Evolutionary conservation across 371 early-diverging fungal genomes (phyloP).

Genomic region (Chytridium lagenaria): DNA sequence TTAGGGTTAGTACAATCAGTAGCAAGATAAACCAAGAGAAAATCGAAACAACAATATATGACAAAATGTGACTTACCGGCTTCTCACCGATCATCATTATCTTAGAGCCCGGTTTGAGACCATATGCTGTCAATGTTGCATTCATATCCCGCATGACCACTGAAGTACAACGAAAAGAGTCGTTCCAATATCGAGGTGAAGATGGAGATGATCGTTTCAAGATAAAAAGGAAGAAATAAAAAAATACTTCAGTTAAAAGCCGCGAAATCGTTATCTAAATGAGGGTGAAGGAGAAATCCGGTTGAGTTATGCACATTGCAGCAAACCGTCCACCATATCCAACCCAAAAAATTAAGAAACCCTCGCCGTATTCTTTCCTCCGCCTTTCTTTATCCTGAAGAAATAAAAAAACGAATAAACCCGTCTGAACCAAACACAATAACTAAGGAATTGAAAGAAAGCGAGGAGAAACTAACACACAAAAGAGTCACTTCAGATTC

Average conservation of each 20-base stretch:
- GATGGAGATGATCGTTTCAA: neutral
- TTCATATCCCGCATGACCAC: slow-evolving; percentile 45
- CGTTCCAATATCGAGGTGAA: neutral
- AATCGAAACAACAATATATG: neutral
- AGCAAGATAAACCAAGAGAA: too few relatives aligned
- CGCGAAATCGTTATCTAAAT: too few relatives aligned
- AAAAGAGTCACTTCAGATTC: too few relatives aligned
- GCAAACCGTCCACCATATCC: too few relatives aligned
- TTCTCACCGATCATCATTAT: slow-evolving; percentile 51
- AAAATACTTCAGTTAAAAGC: neutral
- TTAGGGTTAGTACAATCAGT: too few relatives aligned
- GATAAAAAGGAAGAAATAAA: neutral
- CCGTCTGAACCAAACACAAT: too few relatives aligned
- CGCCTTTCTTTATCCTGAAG: too few relatives aligned
- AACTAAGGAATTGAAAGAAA: neutral
- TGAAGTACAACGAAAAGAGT: slow-evolving; percentile 17
- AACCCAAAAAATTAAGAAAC: too few relatives aligned
- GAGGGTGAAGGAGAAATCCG: too few relatives aligned
- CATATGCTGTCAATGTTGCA: slow-evolving; percentile 37
- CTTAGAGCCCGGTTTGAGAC: slow-evolving; percentile 38
- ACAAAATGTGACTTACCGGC: slow-evolving; percentile 14
- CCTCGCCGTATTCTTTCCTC: too few relatives aligned
- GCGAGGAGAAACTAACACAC: neutral
- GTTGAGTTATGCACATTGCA: too few relatives aligned
- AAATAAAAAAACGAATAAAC: too few relatives aligned